Base-by-base conservation (phyloP, 192 early-diverging fungal species). In the Backusella tuberculispora region DNA sequence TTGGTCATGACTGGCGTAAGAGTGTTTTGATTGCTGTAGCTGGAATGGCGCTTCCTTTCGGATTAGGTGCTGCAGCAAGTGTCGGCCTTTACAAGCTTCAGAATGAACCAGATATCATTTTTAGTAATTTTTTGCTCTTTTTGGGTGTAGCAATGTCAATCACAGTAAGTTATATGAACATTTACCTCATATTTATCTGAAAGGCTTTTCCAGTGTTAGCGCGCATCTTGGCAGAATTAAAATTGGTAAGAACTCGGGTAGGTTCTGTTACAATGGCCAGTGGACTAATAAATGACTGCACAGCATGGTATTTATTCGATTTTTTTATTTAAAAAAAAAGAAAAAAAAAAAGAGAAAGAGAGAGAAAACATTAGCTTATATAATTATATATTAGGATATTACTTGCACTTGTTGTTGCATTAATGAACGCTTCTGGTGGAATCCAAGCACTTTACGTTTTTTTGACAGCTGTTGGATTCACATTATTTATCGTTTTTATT, bases 201-300 rank as follows among this genome's bases (percentile, higher is more conserved):
- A 74, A 85, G 82, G 95, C 96, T 1, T 98, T 97, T 71, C 97
- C 97, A 0, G 97, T 98, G 1, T 86, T 98, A 29, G 97, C 94
- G 0, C 95, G 97, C 69, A 97, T 99, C 65, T 80, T 99, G 66
- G 90, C 94, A 0, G 96, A 97, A 81, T 85, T 90, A 41, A 95
- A 96, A 75, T 78, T 99, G 40, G 80, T 97, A 43, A 81, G 84
- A 6, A 94, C 95, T 34, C 82, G 82, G 6, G 94, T 97, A 8
- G 97, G 96, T 14, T 85, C 91, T 24, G 83, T 92, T 26, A 89
- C 95, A 17, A 88, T 99, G 60, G 92, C 94, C n/a, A 90, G 96
- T 4, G 96, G 94, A 1, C 90, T 95, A 8, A 85, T 94, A 26
- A 94, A 97, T 72, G 97, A 98, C 71, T 91, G 91, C 15, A 85